A percentile compares a stretch with the other conserved stretches of the same genome.
phyloP scores from a whole-genome alignment of 306 rosid species.

The Mimosa bimucronata region DNA sequence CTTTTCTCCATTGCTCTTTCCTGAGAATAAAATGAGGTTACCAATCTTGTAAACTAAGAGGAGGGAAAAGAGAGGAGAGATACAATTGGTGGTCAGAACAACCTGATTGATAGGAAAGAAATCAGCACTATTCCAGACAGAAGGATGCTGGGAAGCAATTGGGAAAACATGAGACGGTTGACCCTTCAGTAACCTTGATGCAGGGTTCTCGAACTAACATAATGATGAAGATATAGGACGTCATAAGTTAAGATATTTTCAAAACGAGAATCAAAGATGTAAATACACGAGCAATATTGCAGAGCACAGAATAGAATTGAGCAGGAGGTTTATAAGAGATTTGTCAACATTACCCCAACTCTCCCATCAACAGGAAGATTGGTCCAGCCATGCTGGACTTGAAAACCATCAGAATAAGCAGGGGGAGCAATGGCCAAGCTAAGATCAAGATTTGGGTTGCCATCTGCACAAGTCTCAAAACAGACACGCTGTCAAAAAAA shows the following conservation, averaged over 20 bases:
- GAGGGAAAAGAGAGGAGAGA: not conserved
- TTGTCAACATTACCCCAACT: constrained; percentile 56
- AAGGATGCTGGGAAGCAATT: constrained; percentile 54
- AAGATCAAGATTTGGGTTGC: constrained; percentile 71
- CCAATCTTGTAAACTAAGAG: not conserved
- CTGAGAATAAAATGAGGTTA: constrained; percentile 46
- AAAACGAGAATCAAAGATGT: constrained; percentile 9
- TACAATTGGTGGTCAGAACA: constrained; percentile 19
- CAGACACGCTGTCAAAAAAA: not conserved
- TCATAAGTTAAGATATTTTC: constrained; percentile 2
- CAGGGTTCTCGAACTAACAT: constrained; percentile 59
- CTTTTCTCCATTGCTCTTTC: constrained; percentile 79
- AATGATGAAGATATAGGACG: constrained; percentile 14
- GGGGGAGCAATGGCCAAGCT: constrained; percentile 83
- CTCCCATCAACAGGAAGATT: constrained; percentile 49
- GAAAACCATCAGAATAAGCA: constrained; percentile 46
- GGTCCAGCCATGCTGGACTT: constrained; percentile 51
- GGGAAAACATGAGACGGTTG: constrained; percentile 53
- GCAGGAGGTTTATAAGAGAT: not conserved
- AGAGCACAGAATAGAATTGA: constrained; percentile 14
- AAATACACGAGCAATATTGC: constrained; percentile 8
- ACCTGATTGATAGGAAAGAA: constrained; percentile 65
- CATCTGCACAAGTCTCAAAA: constrained; percentile 44
- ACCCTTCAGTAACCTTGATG: constrained; percentile 47
- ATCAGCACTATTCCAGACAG: constrained; percentile 47